A percentile compares a stretch with the other conserved stretches of the same genome.
Evolutionary conservation across 2,329 filamentous ascomycete genomes (phyloP).

Genomic region (Fusarium devonianum): DNA sequence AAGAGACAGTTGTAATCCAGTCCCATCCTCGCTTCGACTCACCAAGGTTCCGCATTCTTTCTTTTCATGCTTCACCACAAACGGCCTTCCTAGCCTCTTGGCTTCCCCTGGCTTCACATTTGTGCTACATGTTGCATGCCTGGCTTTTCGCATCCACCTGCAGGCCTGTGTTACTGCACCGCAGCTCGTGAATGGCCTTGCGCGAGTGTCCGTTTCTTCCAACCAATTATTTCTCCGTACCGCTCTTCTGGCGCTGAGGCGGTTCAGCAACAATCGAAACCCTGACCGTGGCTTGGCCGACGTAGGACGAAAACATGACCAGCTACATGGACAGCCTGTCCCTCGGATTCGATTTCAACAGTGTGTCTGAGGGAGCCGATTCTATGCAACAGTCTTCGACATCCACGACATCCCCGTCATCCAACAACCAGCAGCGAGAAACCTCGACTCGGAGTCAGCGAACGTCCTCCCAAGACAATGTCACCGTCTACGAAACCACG

Average conservation of each 20-base stretch:
- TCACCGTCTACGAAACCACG: conserved; percentile 52
- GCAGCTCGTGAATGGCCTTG: conserved; percentile 25
- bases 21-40: conserved; percentile 1
- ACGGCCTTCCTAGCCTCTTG: conserved; percentile 31
- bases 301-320: conserved; percentile 34
- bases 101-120: conserved; percentile 18
- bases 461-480: conserved; percentile 42
- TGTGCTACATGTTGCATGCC: conserved; percentile 16
- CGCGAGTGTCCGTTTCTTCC: conserved; percentile 21
- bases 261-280: conserved; percentile 7
- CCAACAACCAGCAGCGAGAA: conserved; percentile 35
- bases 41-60: conserved; percentile 15
- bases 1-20: no score
- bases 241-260: background rate
- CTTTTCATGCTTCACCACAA: conserved; percentile 30
- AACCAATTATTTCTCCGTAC: conserved; percentile 15
- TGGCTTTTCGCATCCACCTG: conserved; percentile 1
- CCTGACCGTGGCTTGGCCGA: conserved; percentile 6
- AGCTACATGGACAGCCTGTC: conserved; percentile 34
- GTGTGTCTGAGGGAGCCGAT: conserved; percentile 31
- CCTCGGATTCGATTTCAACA: conserved; percentile 40
- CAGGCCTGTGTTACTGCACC: conserved; percentile 13
- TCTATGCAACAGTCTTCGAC: conserved; percentile 31
- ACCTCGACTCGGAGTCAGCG: conserved; percentile 22
- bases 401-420: conserved; percentile 36